phyloP scores from a whole-genome alignment of 352 stramenopile species.

The Globisporangium yorkense region DNA sequence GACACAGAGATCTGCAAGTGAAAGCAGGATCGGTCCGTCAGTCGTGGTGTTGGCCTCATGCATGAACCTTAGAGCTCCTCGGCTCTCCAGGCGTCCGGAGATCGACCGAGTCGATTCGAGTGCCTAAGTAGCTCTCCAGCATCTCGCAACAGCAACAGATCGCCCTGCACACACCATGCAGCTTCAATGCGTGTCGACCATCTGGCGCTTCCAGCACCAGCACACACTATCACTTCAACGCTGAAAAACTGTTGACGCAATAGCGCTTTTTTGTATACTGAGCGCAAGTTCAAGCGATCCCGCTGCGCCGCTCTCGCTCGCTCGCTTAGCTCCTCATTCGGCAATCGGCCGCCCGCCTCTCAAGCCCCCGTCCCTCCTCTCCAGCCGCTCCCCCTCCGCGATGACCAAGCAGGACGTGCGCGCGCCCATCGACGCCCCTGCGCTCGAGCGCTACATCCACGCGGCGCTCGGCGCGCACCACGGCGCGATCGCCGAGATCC shows the following conservation, averaged over 20 bases:
- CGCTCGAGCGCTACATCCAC: conserved; percentile 46
- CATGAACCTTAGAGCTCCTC: too few relatives aligned
- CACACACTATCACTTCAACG: too few relatives aligned
- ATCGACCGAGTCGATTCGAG: too few relatives aligned
- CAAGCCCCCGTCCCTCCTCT: background rate
- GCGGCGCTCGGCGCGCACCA: conserved; percentile 41
- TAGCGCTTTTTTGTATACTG: too few relatives aligned
- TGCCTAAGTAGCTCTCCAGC: too few relatives aligned
- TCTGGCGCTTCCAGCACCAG: too few relatives aligned
- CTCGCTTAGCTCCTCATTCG: background rate
- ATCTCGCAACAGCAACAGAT: too few relatives aligned
- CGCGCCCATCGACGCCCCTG: conserved; percentile 41
- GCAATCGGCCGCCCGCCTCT: background rate
- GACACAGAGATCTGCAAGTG: background rate
- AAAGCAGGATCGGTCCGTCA: too few relatives aligned
- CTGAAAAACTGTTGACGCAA: background rate
- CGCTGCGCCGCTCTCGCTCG: background rate
- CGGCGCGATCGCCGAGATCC: conserved; percentile 47
- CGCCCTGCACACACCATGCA: too few relatives aligned
- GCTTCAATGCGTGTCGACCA: too few relatives aligned
- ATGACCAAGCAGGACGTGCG: conserved; percentile 54
- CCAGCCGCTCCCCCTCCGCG: background rate
- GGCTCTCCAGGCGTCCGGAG: too few relatives aligned
- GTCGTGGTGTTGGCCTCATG: too few relatives aligned
- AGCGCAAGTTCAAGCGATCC: background rate